Percentiles rank a stretch among this genome's conserved stretches.
These are phyloP conservation scores for Suhomyces bribrorum DNA, from an alignment of 1,139 yeast genomes.

Conservation along the genomic window DNA sequence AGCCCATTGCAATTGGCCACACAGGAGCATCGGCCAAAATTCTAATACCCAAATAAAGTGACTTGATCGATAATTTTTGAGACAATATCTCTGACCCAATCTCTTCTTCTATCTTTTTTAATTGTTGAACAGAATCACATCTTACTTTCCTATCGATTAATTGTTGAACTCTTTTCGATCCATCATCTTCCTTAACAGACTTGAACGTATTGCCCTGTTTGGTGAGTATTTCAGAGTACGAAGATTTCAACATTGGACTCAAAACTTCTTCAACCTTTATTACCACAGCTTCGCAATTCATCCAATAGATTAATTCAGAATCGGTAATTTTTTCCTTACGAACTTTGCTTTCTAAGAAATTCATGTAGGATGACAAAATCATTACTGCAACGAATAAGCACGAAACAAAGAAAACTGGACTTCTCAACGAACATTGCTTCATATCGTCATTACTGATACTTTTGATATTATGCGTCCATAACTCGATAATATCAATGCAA, in stretches of 20 bases:
- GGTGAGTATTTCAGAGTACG: slow-evolving; percentile 54
- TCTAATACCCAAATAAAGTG: slow-evolving; percentile 66
- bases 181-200: slow-evolving; percentile 24
- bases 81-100: slow-evolving; percentile 22
- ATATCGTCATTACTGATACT: slow-evolving; percentile 59
- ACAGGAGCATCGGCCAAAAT: slow-evolving; percentile 79
- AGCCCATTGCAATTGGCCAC: slow-evolving; percentile 76
- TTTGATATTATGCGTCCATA: slow-evolving; percentile 71
- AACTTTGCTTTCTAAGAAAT: slow-evolving; percentile 47
- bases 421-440: slow-evolving; percentile 62
- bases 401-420: slow-evolving; percentile 73
- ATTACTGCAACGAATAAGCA: slow-evolving; percentile 64
- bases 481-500: slow-evolving; percentile 58
- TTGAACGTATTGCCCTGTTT: slow-evolving; percentile 59
- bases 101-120: slow-evolving; percentile 3
- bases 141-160: slow-evolving; percentile 23
- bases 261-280: slow-evolving; percentile 58
- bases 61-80: slow-evolving; percentile 55
- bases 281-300: slow-evolving; percentile 50
- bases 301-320: slow-evolving; percentile 44
- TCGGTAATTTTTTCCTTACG: slow-evolving; percentile 18
- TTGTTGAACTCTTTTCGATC: slow-evolving; percentile 24
- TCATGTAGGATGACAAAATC: slow-evolving; percentile 61
- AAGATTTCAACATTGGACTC: slow-evolving; percentile 33
- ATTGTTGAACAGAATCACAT: not conserved